Conservation (phyloP, 2,329 filamentous ascomycete species). For the Penicillium nordicum region DNA sequence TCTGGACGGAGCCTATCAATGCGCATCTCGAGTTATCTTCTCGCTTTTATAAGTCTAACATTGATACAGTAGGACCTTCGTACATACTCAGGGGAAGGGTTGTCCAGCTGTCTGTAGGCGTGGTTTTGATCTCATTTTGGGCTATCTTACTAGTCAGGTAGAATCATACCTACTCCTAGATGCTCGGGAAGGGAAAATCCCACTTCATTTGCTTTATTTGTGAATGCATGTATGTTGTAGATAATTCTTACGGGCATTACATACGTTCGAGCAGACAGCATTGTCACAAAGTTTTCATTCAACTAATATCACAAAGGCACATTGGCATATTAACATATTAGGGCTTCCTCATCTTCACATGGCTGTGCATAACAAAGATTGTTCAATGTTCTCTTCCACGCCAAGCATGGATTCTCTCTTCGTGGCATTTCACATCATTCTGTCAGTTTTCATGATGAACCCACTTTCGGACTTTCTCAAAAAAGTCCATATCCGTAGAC, state of each 20-base stretch:
- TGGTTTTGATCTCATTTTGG: neutral
- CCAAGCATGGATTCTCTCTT: neutral
- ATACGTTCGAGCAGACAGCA: neutral
- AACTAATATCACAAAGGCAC: neutral
- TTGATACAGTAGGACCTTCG: neutral
- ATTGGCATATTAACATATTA: neutral
- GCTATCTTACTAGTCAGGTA: neutral
- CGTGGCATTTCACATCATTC: neutral
- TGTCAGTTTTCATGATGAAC: neutral
- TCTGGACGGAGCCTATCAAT: conserved; percentile 16
- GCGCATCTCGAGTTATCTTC: conserved; percentile 11
- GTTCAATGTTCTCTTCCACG: neutral
- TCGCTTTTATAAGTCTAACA: conserved; percentile 4
- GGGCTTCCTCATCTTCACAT: neutral
- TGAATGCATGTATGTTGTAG: neutral
- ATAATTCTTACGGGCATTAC: neutral
- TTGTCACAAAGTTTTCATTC: neutral
- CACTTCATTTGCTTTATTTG: neutral
- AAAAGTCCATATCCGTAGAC: neutral
- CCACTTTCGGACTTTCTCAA: neutral
- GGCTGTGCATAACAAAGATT: neutral
- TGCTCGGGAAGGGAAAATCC: neutral
- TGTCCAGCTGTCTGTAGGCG: neutral
- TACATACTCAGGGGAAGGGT: neutral
- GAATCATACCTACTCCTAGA: neutral